Conservation (phyloP, 1,139 yeast species). For the Magnusiomyces fungicola region DNA sequence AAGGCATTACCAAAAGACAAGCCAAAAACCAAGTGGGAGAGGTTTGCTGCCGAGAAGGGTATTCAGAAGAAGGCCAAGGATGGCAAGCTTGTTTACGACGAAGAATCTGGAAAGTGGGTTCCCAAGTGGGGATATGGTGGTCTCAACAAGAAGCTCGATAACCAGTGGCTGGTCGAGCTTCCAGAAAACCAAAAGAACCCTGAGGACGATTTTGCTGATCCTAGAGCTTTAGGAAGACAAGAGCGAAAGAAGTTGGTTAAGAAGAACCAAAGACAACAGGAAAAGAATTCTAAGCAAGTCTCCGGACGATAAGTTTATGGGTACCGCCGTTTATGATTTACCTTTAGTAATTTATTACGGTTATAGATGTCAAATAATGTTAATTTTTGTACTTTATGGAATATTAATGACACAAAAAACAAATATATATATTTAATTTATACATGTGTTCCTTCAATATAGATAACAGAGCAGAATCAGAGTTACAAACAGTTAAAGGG, state of each 20-base stretch:
- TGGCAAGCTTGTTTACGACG: slow-evolving; percentile 87
- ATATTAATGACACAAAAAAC: too few species aligned
- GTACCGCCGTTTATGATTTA: too few species aligned
- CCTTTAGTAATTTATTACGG: too few species aligned
- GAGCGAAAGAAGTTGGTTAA: slow-evolving; percentile 81
- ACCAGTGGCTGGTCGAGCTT: slow-evolving; percentile 95
- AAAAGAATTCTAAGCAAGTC: slow-evolving; percentile 57
- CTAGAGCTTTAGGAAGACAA: slow-evolving; percentile 69
- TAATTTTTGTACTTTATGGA: too few species aligned
- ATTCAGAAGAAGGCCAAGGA: slow-evolving; percentile 84
- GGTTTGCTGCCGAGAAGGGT: slow-evolving; percentile 92
- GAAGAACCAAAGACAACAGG: slow-evolving; percentile 82
- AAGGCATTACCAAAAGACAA: slow-evolving; percentile 90
- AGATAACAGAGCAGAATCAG: too few species aligned
- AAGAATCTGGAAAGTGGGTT: slow-evolving; percentile 88
- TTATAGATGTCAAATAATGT: too few species aligned
- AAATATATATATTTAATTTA: too few species aligned
- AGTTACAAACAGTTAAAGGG: too few species aligned
- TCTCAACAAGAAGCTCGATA: slow-evolving; percentile 74
- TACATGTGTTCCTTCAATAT: too few species aligned
- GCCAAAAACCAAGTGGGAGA: slow-evolving; percentile 93
- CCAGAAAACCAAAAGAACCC: slow-evolving; percentile 17
- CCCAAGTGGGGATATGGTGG: slow-evolving; percentile 99
- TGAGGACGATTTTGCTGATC: slow-evolving; percentile 68
- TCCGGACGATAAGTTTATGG: too few species aligned